A percentile compares a stretch with the other conserved stretches of the same genome.
Conservation (phyloP, 2,329 filamentous ascomycete genomes). For the Colletotrichum endophyticum region DNA sequence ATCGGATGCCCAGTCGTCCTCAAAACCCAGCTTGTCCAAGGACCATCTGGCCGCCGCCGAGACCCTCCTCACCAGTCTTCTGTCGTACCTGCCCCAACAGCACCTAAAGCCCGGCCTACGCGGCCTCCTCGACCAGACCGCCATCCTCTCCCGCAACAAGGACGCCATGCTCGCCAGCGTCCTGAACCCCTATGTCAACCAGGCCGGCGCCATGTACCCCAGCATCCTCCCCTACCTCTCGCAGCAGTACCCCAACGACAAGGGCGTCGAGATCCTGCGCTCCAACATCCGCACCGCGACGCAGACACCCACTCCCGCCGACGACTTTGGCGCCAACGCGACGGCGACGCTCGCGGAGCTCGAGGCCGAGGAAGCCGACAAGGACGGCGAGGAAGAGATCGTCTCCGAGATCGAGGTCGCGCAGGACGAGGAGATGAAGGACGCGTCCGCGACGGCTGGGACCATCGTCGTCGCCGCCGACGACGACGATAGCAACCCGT, state of each 20-base stretch:
- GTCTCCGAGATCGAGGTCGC: constrained; percentile 37
- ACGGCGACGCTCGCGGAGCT: constrained; percentile 36
- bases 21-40: constrained; percentile 43
- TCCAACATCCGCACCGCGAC: constrained; percentile 56
- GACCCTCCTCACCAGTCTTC: constrained; percentile 64
- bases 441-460: not conserved
- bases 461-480: constrained; percentile 6
- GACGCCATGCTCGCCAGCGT: constrained; percentile 82
- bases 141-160: constrained; percentile 72
- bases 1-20: constrained; percentile 33
- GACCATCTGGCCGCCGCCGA: constrained; percentile 62
- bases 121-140: constrained; percentile 79
- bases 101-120: constrained; percentile 74
- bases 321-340: constrained; percentile 3
- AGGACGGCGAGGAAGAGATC: constrained; percentile 49
- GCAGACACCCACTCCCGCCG: not conserved
- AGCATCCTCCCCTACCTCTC: constrained; percentile 84
- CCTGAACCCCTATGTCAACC: constrained; percentile 74
- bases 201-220: constrained; percentile 67
- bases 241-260: constrained; percentile 65
- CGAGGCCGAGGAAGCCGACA: constrained; percentile 36
- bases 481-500: constrained; percentile 34
- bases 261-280: constrained; percentile 73
- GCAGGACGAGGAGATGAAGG: constrained; percentile 36
- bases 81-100: constrained; percentile 68